Base-by-base conservation (phyloP, 306 rosid genomes). In the Astragalus membranaceus region DNA sequence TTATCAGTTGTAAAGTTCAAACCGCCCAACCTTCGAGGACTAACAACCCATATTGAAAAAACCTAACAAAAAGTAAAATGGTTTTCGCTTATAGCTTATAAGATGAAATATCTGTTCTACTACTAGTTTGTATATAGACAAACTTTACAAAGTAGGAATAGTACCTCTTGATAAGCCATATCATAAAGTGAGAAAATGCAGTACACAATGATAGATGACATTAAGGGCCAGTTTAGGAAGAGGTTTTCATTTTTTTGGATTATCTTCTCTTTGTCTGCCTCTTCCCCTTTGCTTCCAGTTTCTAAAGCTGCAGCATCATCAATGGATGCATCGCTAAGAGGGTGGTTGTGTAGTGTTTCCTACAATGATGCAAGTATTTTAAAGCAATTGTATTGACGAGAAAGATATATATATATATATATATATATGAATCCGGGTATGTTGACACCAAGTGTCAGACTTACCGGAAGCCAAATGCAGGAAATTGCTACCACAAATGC, bases 31-130 rank as follows among this genome's bases (percentile, higher is more conserved):
- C 79, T 79, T 62, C 35, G 51, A 74, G 97, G 90, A 82, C 96
- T 89, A 6, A 82, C 91, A 4, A 90, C 87, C 96, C 97, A 92
- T 73, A 89, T 84, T 43, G 97, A 88, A 81, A 92, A 92, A 75
- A 92, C 67, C 97, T 88, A 20, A 7, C 42, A 52, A 62, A 2
- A 36, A 35, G 17, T 23, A 50, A 0, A 70, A 15, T 47, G 20
- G 58, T 29, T 26, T n/a, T 23, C 4, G 16, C 30, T 57, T 49
- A 48, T 51, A 50, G 35, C n/a, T n/a, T n/a, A n/a, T n/a, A n/a
- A n/a, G n/a, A n/a, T n/a, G n/a, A n/a, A n/a, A n/a, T n/a, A n/a
- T n/a, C n/a, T n/a, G n/a, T n/a, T n/a, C n/a, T n/a, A n/a, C n/a
- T n/a, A n/a, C n/a, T n/a, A n/a, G n/a, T n/a, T n/a, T n/a, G n/a